Evolutionary conservation across 108 stramenopile species (phyloP), one percentile per base, ranked within the genome.

Genomic region (Schizochytrium sp.): DNA sequence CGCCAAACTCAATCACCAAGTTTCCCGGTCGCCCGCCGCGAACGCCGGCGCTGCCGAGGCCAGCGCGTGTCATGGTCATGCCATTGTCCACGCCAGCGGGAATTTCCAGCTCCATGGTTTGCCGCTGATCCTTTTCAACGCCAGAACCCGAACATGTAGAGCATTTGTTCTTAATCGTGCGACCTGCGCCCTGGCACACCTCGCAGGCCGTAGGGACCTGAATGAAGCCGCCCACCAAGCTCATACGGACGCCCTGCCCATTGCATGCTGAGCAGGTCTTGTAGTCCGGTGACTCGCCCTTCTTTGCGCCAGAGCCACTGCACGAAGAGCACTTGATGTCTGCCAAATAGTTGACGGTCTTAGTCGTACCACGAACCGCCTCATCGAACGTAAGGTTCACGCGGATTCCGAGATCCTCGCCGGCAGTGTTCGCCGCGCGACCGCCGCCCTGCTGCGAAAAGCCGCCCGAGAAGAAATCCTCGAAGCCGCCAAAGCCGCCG

Each of bases 71-170:
- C 69, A 99, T 88, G 60, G 95, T 97, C 95, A 98, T 97, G 45
- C 97, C 99, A 87, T 90, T 92, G 88, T 97, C 97, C 76, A 99
- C 97, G 29, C 99, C 99, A 23, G 97, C 90, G 8, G 99, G 99
- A 5, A 97, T 93, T 23, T 96, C 93, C 2, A 98, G 96, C 8
- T 90, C 94, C 14, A 98, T 97, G 76, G 95, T 94, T 43, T 96
- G 92, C 59, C 95, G 96, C 90, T 96, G 94, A 72, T 95, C 90
- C 88, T 93, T 92, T 69, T 94, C 93, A 72, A 92, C 89, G 44
- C 95, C 95, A 45, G 91, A 95, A 48, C 92, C 87, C 43, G 91
- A 28, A 87, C 89, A 72, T 16, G 57, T 43, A 2, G 23, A 21
- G 87, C 63, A 88, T n/a, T 44, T 16, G 51, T 88, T 53, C 34